phyloP scores from a whole-genome alignment of 805 yeast genomes.

The Candida oleophila region DNA sequence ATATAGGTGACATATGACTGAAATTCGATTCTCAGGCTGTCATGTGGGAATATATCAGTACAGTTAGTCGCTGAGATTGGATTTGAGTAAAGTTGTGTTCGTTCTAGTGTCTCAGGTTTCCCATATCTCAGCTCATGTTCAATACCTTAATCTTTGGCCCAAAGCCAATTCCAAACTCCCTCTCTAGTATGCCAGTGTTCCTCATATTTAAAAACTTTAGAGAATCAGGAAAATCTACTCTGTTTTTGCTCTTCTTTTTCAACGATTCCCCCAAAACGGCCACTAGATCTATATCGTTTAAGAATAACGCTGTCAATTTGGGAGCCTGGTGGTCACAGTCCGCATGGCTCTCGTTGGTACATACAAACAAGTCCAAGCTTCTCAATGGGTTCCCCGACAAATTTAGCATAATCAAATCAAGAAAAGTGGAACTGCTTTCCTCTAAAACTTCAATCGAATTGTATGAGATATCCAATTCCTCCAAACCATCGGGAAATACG shows the following conservation, averaged over 20 bases:
- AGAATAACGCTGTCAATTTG: constrained; percentile 1
- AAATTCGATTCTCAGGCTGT: too few species aligned
- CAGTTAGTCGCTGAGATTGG: too few species aligned
- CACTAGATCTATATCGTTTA: background rate
- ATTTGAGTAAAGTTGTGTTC: background rate
- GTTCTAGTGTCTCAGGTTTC: background rate
- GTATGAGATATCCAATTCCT: constrained; percentile 1
- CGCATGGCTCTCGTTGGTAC: background rate
- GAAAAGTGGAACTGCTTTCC: background rate
- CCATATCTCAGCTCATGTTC: background rate
- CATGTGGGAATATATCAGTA: too few species aligned
- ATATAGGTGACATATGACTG: too few species aligned
- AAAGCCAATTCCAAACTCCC: background rate
- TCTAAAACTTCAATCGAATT: background rate
- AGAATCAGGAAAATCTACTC: background rate
- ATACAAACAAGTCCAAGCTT: background rate
- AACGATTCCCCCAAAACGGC: background rate
- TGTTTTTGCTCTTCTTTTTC: background rate
- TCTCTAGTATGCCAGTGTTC: background rate
- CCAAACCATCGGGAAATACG: background rate
- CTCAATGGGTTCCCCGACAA: background rate
- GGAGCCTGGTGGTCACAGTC: background rate
- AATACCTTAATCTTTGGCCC: background rate
- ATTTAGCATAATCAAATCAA: background rate
- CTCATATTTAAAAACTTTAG: background rate